Percentiles rank a stretch among this genome's conserved stretches.
Evolutionary conservation across 805 yeast species (phyloP).

Genomic region (Yarrowia phangngaensis): DNA sequence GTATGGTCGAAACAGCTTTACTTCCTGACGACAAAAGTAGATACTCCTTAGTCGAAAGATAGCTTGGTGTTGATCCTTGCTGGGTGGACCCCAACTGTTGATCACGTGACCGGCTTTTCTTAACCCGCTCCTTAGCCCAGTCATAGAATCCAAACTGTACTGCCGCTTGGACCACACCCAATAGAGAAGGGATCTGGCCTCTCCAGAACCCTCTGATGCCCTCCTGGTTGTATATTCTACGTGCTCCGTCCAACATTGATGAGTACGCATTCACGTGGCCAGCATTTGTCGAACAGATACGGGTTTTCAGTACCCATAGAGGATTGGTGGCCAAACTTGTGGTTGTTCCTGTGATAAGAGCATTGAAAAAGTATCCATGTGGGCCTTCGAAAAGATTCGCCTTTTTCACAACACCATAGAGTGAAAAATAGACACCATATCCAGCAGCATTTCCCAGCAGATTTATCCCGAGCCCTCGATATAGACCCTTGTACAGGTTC

Average conservation of each 20-base stretch:
- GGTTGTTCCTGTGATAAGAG: constrained; percentile 66
- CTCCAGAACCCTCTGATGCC: constrained; percentile 65
- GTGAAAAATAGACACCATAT: constrained; percentile 83
- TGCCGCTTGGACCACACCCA: constrained; percentile 87
- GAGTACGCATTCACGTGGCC: constrained; percentile 50
- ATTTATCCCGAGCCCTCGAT: constrained; percentile 79
- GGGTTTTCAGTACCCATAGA: constrained; percentile 90
- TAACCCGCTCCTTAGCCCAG: constrained; percentile 21
- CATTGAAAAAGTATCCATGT: constrained; percentile 49
- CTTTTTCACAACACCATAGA: constrained; percentile 40
- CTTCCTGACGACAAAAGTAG: constrained; percentile 63
- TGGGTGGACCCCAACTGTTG: neutral
- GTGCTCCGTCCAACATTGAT: constrained; percentile 55
- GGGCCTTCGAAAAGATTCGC: constrained; percentile 1
- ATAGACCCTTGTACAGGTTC: constrained; percentile 40
- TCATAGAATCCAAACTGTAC: constrained; percentile 85
- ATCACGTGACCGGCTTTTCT: neutral
- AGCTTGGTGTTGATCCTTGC: constrained; percentile 23
- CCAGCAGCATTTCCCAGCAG: constrained; percentile 78
- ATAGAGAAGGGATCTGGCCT: constrained; percentile 68
- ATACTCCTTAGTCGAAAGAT: constrained; percentile 50
- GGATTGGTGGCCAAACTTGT: constrained; percentile 85
- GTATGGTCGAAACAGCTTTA: constrained; percentile 61
- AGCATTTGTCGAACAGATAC: constrained; percentile 60
- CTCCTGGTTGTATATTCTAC: constrained; percentile 48